phyloP scores from a whole-genome alignment of 148 eudicot species.

The Rhododendron kiyosumense region DNA sequence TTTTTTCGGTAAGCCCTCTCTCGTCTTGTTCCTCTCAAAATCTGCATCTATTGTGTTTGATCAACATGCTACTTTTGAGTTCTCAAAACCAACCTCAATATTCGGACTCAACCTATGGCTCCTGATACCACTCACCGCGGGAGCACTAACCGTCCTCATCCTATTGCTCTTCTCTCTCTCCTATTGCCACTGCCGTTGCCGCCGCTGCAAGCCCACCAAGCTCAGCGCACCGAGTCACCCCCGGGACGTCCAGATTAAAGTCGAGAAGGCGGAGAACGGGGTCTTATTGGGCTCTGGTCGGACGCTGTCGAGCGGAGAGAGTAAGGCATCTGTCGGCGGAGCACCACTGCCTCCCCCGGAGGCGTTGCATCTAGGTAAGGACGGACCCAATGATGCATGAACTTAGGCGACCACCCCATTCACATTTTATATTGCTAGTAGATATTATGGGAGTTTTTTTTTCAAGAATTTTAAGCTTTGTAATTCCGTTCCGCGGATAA shows the following conservation, averaged over 20 bases:
- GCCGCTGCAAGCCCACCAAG: conserved; percentile 8
- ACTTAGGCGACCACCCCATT: too few relatives aligned
- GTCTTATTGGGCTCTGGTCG: conserved; percentile 67
- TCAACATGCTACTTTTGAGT: conserved; percentile 15
- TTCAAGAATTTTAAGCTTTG: too few relatives aligned
- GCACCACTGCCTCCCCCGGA: conserved; percentile 50
- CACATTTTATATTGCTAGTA: too few relatives aligned
- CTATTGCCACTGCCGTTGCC: conserved; percentile 64
- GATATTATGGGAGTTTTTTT: too few relatives aligned
- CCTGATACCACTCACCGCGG: conserved; percentile 81
- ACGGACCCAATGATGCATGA: conserved; percentile 3
- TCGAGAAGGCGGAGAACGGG: conserved; percentile 79
- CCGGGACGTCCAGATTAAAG: conserved; percentile 78
- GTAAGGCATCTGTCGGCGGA: conserved; percentile 42
- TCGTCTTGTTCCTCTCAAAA: too few relatives aligned
- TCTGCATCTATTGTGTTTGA: too few relatives aligned
- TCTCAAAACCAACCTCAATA: conserved; percentile 81
- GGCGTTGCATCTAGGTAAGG: conserved; percentile 92
- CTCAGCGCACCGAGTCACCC: conserved; percentile 16
- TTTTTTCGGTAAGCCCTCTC: too few relatives aligned
- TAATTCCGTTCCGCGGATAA: too few relatives aligned
- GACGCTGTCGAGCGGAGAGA: conserved; percentile 69
- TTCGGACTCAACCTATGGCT: conserved; percentile 83
- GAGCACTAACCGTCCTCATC: conserved; percentile 69
- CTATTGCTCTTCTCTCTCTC: conserved; percentile 68